These are phyloP conservation scores for Dacryopinax spathularia DNA, from an alignment of 768 basidiomycete species.

Conservation along the genomic window DNA sequence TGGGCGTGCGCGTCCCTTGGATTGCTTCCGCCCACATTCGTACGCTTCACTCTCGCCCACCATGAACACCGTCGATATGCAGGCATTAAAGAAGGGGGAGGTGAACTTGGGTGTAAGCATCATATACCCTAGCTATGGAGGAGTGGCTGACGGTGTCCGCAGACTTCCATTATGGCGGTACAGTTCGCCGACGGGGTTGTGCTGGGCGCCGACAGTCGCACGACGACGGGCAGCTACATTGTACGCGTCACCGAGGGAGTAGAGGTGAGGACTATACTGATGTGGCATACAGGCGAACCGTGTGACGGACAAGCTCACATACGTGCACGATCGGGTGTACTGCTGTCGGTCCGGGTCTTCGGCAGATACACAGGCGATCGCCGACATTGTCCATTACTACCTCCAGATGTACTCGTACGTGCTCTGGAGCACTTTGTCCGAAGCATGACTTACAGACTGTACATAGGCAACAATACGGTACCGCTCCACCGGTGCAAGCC, in stretches of 20 bases:
- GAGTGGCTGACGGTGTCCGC: conserved; percentile 6
- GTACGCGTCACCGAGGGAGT: conserved; percentile 32
- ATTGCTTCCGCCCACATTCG: conserved; percentile 14
- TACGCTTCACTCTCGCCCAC: conserved; percentile 26
- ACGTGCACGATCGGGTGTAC: conserved; percentile 94
- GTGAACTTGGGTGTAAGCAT: conserved; percentile 84
- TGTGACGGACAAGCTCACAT: conserved; percentile 95
- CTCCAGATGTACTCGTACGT: conserved; percentile 62
- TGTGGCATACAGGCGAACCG: conserved; percentile 63
- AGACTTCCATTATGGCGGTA: conserved; percentile 99
- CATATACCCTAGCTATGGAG: neutral
- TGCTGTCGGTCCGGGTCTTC: conserved; percentile 98
- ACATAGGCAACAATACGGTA: conserved; percentile 40
- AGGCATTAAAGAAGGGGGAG: conserved; percentile 83
- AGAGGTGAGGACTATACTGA: neutral
- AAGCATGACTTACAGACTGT: conserved; percentile 20
- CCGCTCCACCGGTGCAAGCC: conserved; percentile 61
- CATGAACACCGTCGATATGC: conserved; percentile 55
- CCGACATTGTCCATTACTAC: conserved; percentile 75
- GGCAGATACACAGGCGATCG: conserved; percentile 93
- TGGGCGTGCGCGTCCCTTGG: conserved; percentile 19
- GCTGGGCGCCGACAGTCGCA: conserved; percentile 92
- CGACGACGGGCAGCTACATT: conserved; percentile 92
- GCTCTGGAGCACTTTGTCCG: neutral
- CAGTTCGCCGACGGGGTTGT: conserved; percentile 91